Percentiles rank a stretch among this genome's conserved stretches.
phyloP scores from a whole-genome alignment of 768 basidiomycete species.

The Mycena albidolilacea region DNA sequence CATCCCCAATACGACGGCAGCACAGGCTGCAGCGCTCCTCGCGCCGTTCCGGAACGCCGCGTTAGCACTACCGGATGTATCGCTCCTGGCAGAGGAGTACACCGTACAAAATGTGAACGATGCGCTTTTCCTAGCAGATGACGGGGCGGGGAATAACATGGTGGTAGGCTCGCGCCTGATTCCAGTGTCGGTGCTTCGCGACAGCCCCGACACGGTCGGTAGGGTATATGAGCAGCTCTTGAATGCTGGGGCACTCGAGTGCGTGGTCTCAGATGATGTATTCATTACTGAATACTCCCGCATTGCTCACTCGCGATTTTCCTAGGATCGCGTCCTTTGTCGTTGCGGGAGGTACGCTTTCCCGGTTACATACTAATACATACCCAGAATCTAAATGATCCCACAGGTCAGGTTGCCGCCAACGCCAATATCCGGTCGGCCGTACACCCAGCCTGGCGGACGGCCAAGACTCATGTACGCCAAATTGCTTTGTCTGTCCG shows the following conservation, averaged over 20 bases:
- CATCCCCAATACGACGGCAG: constrained; percentile 41
- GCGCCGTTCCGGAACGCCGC: constrained; percentile 42
- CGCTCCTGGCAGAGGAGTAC: constrained; percentile 19
- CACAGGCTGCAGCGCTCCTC: constrained; percentile 21
- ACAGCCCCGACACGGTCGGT: constrained; percentile 33
- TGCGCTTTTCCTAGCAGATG: constrained; percentile 35
- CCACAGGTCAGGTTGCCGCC: constrained; percentile 50
- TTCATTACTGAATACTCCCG: constrained; percentile 7
- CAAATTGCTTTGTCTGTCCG: background rate
- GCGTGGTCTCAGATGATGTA: constrained; percentile 7
- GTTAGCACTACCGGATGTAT: constrained; percentile 35
- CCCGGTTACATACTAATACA: constrained; percentile 21
- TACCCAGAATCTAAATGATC: constrained; percentile 17
- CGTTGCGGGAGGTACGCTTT: constrained; percentile 24
- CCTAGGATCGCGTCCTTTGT: constrained; percentile 23
- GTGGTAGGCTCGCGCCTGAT: constrained; percentile 41
- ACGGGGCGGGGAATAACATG: constrained; percentile 30
- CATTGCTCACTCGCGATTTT: constrained; percentile 12
- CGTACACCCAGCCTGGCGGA: constrained; percentile 52
- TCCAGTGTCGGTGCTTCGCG: constrained; percentile 9
- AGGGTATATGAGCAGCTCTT: constrained; percentile 43
- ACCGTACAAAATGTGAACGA: constrained; percentile 35
- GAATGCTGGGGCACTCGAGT: constrained; percentile 33
- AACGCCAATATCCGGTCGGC: constrained; percentile 50
- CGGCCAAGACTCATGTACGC: constrained; percentile 54